Evolutionary conservation across 257 asterid species (phyloP).

Genomic region (Jasminum sambac): DNA sequence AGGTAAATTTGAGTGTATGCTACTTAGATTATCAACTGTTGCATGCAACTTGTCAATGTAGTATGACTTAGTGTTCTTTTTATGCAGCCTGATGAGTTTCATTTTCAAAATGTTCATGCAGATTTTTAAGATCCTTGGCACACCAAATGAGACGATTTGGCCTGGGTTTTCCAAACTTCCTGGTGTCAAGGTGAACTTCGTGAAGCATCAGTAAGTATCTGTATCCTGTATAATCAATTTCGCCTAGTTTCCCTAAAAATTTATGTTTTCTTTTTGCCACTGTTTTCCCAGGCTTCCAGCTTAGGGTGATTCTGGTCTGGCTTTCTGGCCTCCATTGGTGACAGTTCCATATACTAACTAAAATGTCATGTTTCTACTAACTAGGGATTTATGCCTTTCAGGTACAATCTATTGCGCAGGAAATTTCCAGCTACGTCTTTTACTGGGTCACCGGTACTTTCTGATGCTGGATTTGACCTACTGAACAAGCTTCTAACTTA

Average conservation of each 20-base stretch:
- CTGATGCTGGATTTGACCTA: constrained; percentile 89
- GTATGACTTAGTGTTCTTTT: not conserved
- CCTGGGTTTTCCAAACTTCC: constrained; percentile 87
- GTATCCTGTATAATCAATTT: constrained; percentile 26
- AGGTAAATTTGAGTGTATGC: constrained; percentile 45
- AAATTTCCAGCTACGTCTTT: constrained; percentile 71
- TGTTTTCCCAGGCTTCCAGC: constrained; percentile 93
- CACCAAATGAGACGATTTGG: constrained; percentile 91
- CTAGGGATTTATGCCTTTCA: constrained; percentile 43
- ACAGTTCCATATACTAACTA: constrained; percentile 30
- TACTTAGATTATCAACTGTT: not conserved
- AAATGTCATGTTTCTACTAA: constrained; percentile 51
- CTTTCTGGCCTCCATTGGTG: constrained; percentile 64
- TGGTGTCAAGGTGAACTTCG: constrained; percentile 76
- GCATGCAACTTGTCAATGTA: not conserved
- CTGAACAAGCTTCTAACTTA: constrained; percentile 72
- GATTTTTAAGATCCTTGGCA: constrained; percentile 80
- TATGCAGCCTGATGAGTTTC: constrained; percentile 10
- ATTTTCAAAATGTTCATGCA: constrained; percentile 32
- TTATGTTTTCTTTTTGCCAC: constrained; percentile 53
- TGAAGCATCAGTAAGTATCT: constrained; percentile 74
- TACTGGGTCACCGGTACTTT: constrained; percentile 76
- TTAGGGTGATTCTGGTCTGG: constrained; percentile 89
- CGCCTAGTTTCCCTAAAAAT: constrained; percentile 28
- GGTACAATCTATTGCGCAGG: constrained; percentile 65